Percentiles rank a stretch among this genome's conserved stretches.
phyloP scores from a whole-genome alignment of 768 basidiomycete species.

The Mycena galopus region DNA sequence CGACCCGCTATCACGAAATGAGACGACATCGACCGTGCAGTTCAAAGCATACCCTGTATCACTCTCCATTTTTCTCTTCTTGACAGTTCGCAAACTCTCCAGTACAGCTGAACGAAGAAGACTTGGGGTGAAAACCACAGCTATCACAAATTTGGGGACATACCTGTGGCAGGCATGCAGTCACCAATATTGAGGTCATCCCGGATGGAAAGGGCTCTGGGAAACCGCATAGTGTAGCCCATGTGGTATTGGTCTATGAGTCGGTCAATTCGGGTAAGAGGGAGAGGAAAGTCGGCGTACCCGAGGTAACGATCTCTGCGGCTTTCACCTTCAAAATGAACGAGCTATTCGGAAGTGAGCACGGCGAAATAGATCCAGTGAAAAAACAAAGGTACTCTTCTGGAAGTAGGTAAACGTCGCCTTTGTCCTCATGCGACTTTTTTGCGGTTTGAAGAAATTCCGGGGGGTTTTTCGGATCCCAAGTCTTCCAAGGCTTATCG shows the following conservation, averaged over 20 bases:
- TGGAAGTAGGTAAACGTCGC: slow-evolving; percentile 92
- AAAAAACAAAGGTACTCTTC: slow-evolving; percentile 71
- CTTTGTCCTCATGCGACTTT: slow-evolving; percentile 80
- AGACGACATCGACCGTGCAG: background rate
- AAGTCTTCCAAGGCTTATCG: slow-evolving; percentile 84
- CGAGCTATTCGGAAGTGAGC: slow-evolving; percentile 66
- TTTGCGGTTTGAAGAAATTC: slow-evolving; percentile 74
- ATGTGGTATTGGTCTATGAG: slow-evolving; percentile 83
- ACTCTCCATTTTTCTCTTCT: slow-evolving; percentile 82
- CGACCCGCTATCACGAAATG: slow-evolving; percentile 34
- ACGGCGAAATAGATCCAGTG: background rate
- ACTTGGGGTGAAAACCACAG: background rate
- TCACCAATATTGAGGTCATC: slow-evolving; percentile 82
- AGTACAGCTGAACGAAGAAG: slow-evolving; percentile 60
- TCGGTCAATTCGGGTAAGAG: slow-evolving; percentile 23
- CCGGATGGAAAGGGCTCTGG: slow-evolving; percentile 83
- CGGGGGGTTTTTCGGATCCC: slow-evolving; percentile 82
- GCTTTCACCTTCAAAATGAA: slow-evolving; percentile 96
- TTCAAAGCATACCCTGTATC: slow-evolving; percentile 58
- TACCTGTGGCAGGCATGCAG: slow-evolving; percentile 80
- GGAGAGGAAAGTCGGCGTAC: slow-evolving; percentile 50
- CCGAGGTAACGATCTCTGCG: slow-evolving; percentile 86
- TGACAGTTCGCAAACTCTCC: slow-evolving; percentile 71
- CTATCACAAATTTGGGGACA: background rate
- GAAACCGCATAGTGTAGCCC: slow-evolving; percentile 94